A percentile compares a stretch with the other conserved stretches of the same genome.
These are phyloP conservation scores for Phialocephala subalpina DNA, from an alignment of 2,329 filamentous ascomycete genomes.

Conservation along the genomic window DNA sequence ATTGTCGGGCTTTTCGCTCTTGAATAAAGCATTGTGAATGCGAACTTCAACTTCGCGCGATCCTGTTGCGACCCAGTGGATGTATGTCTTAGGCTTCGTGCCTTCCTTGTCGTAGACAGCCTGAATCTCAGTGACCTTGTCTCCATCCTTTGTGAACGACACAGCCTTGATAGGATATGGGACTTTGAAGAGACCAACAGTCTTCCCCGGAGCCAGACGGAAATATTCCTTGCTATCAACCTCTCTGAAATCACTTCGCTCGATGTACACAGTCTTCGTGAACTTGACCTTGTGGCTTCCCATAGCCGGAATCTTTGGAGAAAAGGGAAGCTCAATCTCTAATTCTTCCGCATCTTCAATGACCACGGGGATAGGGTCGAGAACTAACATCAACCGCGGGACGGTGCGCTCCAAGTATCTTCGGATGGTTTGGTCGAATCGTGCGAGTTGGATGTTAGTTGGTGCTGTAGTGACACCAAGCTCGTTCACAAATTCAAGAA, in stretches of 20 bases:
- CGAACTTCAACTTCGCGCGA: constrained; percentile 77
- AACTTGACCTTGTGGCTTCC: constrained; percentile 69
- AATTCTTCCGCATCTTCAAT: constrained; percentile 81
- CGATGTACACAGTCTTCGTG: constrained; percentile 85
- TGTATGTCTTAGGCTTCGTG: constrained; percentile 80
- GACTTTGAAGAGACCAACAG: constrained; percentile 76
- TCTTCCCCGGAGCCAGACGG: constrained; percentile 77
- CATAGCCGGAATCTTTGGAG: constrained; percentile 77
- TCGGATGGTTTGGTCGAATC: constrained; percentile 87
- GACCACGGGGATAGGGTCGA: constrained; percentile 83
- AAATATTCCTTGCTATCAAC: constrained; percentile 78
- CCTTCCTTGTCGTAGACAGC: constrained; percentile 76
- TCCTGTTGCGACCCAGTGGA: constrained; percentile 87
- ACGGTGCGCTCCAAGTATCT: constrained; percentile 89
- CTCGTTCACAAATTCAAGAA: constrained; percentile 90
- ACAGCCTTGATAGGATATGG: constrained; percentile 74
- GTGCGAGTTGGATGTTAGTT: constrained; percentile 79
- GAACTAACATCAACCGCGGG: constrained; percentile 86
- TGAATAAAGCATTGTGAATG: constrained; percentile 85
- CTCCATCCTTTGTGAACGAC: constrained; percentile 71
- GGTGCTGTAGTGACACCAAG: constrained; percentile 87
- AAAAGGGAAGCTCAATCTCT: constrained; percentile 78
- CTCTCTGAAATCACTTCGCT: constrained; percentile 80
- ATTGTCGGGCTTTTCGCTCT: constrained; percentile 81
- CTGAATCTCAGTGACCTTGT: constrained; percentile 69